These are phyloP conservation scores for Chalaropsis thielavioides DNA, from an alignment of 2,329 filamentous ascomycete species.

Conservation along the genomic window DNA sequence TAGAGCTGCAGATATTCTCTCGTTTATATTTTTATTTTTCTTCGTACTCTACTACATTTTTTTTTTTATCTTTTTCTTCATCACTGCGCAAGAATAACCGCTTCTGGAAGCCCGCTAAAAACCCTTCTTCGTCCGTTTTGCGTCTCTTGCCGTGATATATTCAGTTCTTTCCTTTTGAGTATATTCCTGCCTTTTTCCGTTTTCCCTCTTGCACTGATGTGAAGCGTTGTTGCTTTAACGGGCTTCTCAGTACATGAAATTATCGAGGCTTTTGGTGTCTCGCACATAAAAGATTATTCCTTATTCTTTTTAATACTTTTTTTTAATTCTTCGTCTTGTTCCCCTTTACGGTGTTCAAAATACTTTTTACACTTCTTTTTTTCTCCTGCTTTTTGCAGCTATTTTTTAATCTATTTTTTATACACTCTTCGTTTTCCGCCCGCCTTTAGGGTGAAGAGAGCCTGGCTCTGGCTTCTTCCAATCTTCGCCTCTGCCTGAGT, in stretches of 20 bases:
- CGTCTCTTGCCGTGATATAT: not conserved
- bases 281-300: not conserved
- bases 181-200: not conserved
- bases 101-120: no score
- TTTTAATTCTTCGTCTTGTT: not conserved
- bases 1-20: constrained; percentile 15
- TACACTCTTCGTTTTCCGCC: constrained; percentile 6
- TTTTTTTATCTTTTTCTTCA: constrained; percentile 1
- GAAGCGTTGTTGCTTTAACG: not conserved
- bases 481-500: not conserved
- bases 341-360: not conserved
- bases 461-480: not conserved
- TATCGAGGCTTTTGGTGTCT: not conserved
- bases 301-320: not conserved
- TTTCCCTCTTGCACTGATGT: not conserved
- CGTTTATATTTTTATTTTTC: constrained; percentile 14
- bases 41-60: not conserved
- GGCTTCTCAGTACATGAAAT: constrained; percentile 5
- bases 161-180: constrained; percentile 2
- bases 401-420: not conserved
- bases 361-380: not conserved
- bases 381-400: not conserved
- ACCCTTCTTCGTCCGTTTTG: not conserved
- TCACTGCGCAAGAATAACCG: not conserved
- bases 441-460: constrained; percentile 11